phyloP scores from a whole-genome alignment of 345 rosid genomes.

The Carallia pectinifolia region DNA sequence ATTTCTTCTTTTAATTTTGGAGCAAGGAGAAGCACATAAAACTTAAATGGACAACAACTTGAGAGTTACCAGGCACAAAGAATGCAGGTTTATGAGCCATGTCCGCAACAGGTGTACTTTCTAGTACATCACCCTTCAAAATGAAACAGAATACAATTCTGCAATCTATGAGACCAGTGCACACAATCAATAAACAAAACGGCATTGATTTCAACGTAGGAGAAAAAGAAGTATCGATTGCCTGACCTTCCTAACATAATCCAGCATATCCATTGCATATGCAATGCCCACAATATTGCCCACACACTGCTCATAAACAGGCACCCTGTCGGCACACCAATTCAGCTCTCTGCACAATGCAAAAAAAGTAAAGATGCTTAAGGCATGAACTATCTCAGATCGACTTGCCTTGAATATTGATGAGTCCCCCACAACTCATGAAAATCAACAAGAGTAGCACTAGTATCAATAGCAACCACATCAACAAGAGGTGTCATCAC shows the following conservation, averaged over 20 bases:
- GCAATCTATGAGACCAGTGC: slow-evolving; percentile 39
- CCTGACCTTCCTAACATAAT: slow-evolving; percentile 85
- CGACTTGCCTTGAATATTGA: slow-evolving; percentile 84
- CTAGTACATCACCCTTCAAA: slow-evolving; percentile 95
- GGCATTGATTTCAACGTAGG: slow-evolving; percentile 6
- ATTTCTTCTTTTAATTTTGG: no score
- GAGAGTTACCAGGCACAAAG: slow-evolving; percentile 82
- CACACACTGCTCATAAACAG: slow-evolving; percentile 97
- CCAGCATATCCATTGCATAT: slow-evolving; percentile 97
- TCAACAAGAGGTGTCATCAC: slow-evolving; percentile 99
- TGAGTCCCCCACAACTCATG: slow-evolving; percentile 90
- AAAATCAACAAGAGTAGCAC: slow-evolving; percentile 80
- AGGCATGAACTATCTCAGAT: slow-evolving; percentile 9
- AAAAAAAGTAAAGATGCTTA: slow-evolving; percentile 6
- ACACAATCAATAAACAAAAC: slow-evolving; percentile 36
- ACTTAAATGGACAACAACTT: background rate
- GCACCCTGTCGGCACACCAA: slow-evolving; percentile 59
- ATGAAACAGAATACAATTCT: slow-evolving; percentile 50
- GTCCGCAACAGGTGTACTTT: slow-evolving; percentile 74
- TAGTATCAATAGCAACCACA: slow-evolving; percentile 91
- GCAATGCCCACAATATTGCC: slow-evolving; percentile 97
- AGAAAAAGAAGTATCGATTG: slow-evolving; percentile 20
- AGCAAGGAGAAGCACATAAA: background rate
- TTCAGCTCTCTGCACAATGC: slow-evolving; percentile 20
- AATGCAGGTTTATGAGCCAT: slow-evolving; percentile 99